Evolutionary conservation across 768 basidiomycete species (phyloP), one percentile per base, ranked within the genome.

Genomic region (Boletus bicolor): DNA sequence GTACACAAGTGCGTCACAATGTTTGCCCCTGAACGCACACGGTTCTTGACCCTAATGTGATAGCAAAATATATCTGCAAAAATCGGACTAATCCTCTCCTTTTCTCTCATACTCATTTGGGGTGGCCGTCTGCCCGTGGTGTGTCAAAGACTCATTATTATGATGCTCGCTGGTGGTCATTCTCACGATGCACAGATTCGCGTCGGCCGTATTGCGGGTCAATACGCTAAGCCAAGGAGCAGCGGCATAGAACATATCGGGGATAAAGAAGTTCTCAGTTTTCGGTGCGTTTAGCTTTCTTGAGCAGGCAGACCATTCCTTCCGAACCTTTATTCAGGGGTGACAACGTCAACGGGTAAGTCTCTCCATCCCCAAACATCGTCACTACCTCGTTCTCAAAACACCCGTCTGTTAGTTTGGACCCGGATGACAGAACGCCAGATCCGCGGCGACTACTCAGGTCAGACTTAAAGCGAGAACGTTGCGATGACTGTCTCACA

Each of bases 101-200:
- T 98, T 78, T 96, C 93, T 8, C 79, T 99, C 45, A 91, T 99
- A 62, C 81, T 98, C 57, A 85, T 98, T 55, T 92, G 93, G 91
- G 93, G 96, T 50, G 91, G 87, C 5, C 85, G 94, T 45, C 75
- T 93, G 34, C 97, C 95, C n/a, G 88, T 98, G 37, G 95, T 97
- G 63, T 43, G 84, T 76, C 32, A 17, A 39, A 50, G 12, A 47
- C 56, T 21, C 51, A 34, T 32, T 34, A 44, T 44, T 47, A 34
- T 24, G 32, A 43, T 43, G 46, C 28, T 43, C 19, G 26, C 15
- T 55, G 17, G 21, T 11, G 35, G 19, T 44, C 39, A 1, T 62
- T 60, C 56, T 51, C 51, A 60, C 51, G 24, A 38, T 2, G 43
- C 55, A 28, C 47, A 90, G 88, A 80, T 90, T 49, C 85, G 91